These are phyloP conservation scores for Striga asiatica DNA, from an alignment of 257 asterid species.

Conservation along the genomic window DNA sequence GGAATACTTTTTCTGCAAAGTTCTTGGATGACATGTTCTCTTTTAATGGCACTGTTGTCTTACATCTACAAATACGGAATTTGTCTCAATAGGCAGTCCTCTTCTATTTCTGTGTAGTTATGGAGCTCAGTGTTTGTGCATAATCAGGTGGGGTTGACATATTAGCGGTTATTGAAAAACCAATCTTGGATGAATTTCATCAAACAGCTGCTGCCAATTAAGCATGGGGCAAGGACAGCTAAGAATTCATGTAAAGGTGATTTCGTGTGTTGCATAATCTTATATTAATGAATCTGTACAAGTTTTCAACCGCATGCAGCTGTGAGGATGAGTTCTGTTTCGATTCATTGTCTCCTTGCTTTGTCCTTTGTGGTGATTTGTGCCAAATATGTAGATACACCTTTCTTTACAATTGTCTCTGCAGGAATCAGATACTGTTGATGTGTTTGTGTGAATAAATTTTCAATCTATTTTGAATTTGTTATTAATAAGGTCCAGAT, in stretches of 20 bases:
- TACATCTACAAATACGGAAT: not conserved
- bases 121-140: conserved; percentile 8
- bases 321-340: not conserved
- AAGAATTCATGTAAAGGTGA: conserved; percentile 40
- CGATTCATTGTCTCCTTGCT: too few relatives aligned
- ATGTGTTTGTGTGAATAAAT: not conserved
- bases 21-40: too few relatives aligned
- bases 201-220: conserved; percentile 38
- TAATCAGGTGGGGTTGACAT: conserved; percentile 8
- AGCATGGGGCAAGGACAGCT: conserved; percentile 25
- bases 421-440: too few relatives aligned
- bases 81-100: too few relatives aligned
- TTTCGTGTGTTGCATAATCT: not conserved
- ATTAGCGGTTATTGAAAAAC: not conserved
- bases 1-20: too few relatives aligned
- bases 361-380: too few relatives aligned
- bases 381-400: too few relatives aligned
- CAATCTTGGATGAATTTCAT: conserved; percentile 45
- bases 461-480: not conserved
- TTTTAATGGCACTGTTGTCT: not conserved
- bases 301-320: not conserved
- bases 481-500: too few relatives aligned
- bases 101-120: too few relatives aligned
- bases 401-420: too few relatives aligned
- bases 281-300: not conserved